Percentiles rank a stretch among this genome's conserved stretches.
Conservation (phyloP, 306 rosid genomes). For the Cajanus cajan region DNA sequence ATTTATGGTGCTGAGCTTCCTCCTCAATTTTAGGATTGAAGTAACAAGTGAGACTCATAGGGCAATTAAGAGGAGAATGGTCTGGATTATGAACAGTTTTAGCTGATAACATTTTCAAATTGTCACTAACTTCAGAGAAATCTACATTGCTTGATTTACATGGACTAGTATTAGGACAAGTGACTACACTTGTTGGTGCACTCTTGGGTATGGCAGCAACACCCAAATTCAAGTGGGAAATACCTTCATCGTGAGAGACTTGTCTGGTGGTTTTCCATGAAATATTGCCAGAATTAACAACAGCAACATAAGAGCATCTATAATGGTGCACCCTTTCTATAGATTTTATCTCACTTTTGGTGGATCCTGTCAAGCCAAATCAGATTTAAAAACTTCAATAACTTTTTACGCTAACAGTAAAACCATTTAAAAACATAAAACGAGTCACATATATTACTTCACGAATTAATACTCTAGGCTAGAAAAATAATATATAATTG, state of each 20-base stretch:
- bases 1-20: slow-evolving; percentile 26
- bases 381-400: too few relatives aligned
- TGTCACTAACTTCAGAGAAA: slow-evolving; percentile 32
- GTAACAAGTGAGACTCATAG: slow-evolving; percentile 25
- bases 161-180: slow-evolving; percentile 65
- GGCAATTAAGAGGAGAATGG: slow-evolving; percentile 46
- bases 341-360: too few relatives aligned
- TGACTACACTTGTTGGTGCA: slow-evolving; percentile 57
- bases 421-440: too few relatives aligned
- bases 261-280: slow-evolving; percentile 28
- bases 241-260: slow-evolving; percentile 25
- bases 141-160: slow-evolving; percentile 41
- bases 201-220: slow-evolving; percentile 50
- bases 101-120: slow-evolving; percentile 19
- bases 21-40: slow-evolving; percentile 37
- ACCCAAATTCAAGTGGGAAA: slow-evolving; percentile 26
- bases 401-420: too few relatives aligned
- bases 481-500: too few relatives aligned
- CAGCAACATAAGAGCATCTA: neutral
- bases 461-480: too few relatives aligned
- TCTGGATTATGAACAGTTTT: slow-evolving; percentile 36
- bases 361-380: too few relatives aligned
- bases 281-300: slow-evolving; percentile 7
- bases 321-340: too few relatives aligned
- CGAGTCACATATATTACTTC: too few relatives aligned